These are phyloP conservation scores for Mycena belliarum DNA, from an alignment of 768 basidiomycete species.

Conservation along the genomic window DNA sequence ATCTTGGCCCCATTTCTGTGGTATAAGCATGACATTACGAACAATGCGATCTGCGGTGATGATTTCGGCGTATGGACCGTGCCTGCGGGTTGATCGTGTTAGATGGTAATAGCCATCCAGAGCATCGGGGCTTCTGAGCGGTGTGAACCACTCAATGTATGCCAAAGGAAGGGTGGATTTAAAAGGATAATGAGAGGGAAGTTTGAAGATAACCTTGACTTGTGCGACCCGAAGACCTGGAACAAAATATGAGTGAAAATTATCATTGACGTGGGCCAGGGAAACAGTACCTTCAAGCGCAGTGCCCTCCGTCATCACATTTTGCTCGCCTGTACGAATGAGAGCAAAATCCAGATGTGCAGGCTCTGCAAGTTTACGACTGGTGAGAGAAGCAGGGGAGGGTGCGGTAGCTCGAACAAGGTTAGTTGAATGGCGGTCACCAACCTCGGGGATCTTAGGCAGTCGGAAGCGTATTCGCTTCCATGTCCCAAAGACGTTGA, in stretches of 20 bases:
- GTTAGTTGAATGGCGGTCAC: conserved; percentile 5
- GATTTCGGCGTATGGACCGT: conserved; percentile 19
- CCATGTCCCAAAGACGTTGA: conserved; percentile 1
- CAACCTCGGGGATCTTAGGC: conserved; percentile 19
- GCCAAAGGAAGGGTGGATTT: conserved; percentile 14
- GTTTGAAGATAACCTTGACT: conserved; percentile 27
- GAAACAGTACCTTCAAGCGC: conserved; percentile 5
- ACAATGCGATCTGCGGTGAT: conserved; percentile 15
- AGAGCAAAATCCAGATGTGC: conserved; percentile 23
- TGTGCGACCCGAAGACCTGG: conserved; percentile 20
- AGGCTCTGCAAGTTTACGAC: conserved; percentile 5
- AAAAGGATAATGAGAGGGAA: conserved; percentile 22
- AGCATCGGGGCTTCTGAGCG: conserved; percentile 16
- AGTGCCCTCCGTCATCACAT: conserved; percentile 10
- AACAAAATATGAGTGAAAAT: background rate
- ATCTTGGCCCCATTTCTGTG: conserved; percentile 1
- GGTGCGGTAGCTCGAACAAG: conserved; percentile 15
- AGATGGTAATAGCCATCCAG: conserved; percentile 12
- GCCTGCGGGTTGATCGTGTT: conserved; percentile 7
- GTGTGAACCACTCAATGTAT: conserved; percentile 31
- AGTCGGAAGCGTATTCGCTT: conserved; percentile 17
- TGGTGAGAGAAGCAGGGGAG: background rate
- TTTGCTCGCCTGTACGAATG: conserved; percentile 14
- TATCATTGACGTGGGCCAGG: too few relatives aligned
- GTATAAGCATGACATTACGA: conserved; percentile 16